These are phyloP conservation scores for Hanseniaspora mollemarum DNA, from an alignment of 805 yeast species.

Conservation along the genomic window DNA sequence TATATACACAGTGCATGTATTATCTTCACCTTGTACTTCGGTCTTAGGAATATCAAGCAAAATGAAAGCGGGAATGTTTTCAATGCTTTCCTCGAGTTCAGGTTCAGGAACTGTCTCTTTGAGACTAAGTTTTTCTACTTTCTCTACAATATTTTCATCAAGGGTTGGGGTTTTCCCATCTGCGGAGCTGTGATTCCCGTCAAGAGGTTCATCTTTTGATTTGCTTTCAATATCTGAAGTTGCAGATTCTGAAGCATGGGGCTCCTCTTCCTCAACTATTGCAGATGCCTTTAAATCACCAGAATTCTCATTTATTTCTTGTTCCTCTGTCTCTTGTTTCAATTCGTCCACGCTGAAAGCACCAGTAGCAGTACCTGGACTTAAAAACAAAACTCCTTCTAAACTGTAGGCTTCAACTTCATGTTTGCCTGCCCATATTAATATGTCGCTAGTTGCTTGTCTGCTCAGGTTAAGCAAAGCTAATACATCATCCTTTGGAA, in stretches of 20 bases:
- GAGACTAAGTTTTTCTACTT: neutral
- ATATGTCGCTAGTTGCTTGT: slow-evolving; percentile 79
- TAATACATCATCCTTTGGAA: slow-evolving; percentile 80
- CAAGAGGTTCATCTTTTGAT: too few species aligned
- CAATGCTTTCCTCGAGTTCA: slow-evolving; percentile 6
- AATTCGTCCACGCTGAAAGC: slow-evolving; percentile 49
- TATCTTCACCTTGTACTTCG: slow-evolving; percentile 33
- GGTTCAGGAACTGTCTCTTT: neutral
- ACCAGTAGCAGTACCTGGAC: slow-evolving; percentile 95
- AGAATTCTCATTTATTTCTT: slow-evolving; percentile 23
- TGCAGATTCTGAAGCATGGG: neutral
- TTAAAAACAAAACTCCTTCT: slow-evolving; percentile 87
- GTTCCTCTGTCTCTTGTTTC: slow-evolving; percentile 27
- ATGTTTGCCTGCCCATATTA: slow-evolving; percentile 89
- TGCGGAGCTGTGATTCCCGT: neutral
- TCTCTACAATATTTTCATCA: neutral
- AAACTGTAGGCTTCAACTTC: slow-evolving; percentile 84
- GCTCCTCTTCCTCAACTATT: neutral
- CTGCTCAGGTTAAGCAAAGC: slow-evolving; percentile 73
- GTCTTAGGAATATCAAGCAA: slow-evolving; percentile 19
- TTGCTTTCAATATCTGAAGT: neutral
- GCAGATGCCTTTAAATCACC: slow-evolving; percentile 22
- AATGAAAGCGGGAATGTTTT: slow-evolving; percentile 4
- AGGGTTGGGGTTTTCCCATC: too few species aligned
- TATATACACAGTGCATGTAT: slow-evolving; percentile 67